These are phyloP conservation scores for Striga hermonthica DNA, from an alignment of 305 asterid genomes.

Conservation along the genomic window DNA sequence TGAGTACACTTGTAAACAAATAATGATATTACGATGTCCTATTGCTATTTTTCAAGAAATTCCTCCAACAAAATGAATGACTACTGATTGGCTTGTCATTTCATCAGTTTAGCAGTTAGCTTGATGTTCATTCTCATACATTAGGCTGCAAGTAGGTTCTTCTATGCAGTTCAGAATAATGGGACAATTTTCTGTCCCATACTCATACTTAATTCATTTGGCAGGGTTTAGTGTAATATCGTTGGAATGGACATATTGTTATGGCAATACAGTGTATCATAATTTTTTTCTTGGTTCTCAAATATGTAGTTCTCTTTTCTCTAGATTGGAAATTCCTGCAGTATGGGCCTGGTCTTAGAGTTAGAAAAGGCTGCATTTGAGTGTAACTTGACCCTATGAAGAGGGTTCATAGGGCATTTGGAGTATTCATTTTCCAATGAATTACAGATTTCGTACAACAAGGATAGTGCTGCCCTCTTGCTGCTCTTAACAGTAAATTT, in stretches of 20 bases:
- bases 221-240: background rate
- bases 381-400: slow-evolving; percentile 17
- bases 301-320: background rate
- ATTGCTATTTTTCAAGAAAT: background rate
- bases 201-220: slow-evolving; percentile 6
- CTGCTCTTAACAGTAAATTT: background rate
- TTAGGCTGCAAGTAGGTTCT: background rate
- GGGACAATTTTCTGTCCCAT: background rate
- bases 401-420: slow-evolving; percentile 20
- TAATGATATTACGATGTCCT: background rate
- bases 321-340: slow-evolving; percentile 1
- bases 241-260: slow-evolving; percentile 1
- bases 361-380: slow-evolving; percentile 4
- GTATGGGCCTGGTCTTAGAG: slow-evolving; percentile 1
- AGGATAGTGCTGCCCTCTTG: slow-evolving; percentile 5
- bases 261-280: slow-evolving; percentile 1
- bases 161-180: background rate
- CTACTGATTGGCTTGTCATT: slow-evolving; percentile 14
- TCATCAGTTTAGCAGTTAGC: background rate
- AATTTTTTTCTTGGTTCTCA: slow-evolving; percentile 2
- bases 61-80: slow-evolving; percentile 16
- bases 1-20: background rate
- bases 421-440: slow-evolving; percentile 22
- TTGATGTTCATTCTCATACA: background rate
- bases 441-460: slow-evolving; percentile 20